phyloP scores from a whole-genome alignment of 352 stramenopile genomes.

The Pythium chondricola region DNA sequence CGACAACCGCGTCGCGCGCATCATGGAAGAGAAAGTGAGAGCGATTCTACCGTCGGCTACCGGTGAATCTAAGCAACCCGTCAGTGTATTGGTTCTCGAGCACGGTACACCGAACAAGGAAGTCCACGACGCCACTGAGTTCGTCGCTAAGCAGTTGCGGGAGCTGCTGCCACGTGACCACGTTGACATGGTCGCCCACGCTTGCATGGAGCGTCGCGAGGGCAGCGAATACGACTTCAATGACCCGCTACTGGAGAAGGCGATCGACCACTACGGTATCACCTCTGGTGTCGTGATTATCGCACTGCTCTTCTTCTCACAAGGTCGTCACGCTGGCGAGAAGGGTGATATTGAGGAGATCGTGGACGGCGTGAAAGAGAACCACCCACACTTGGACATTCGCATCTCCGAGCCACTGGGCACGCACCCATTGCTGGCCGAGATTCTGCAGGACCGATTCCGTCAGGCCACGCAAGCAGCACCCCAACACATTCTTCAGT shows the following conservation, averaged over 20 bases:
- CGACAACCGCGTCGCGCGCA: constrained; percentile 57
- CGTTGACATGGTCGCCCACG: constrained; percentile 43
- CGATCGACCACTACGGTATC: constrained; percentile 59
- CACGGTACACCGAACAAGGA: constrained; percentile 64
- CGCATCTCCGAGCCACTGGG: constrained; percentile 58
- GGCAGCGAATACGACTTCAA: constrained; percentile 74
- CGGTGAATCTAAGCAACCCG: constrained; percentile 11
- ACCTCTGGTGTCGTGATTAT: constrained; percentile 55
- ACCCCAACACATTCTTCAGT: constrained; percentile 7
- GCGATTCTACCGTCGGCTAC: constrained; percentile 23
- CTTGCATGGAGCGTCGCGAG: constrained; percentile 76
- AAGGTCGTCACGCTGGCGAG: constrained; percentile 62
- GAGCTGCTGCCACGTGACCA: constrained; percentile 19
- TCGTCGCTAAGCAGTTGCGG: constrained; percentile 52
- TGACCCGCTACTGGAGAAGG: constrained; percentile 62
- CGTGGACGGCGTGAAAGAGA: constrained; percentile 31
- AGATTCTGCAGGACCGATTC: constrained; percentile 68
- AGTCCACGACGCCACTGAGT: constrained; percentile 59
- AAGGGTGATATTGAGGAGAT: constrained; percentile 80
- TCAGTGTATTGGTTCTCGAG: constrained; percentile 70
- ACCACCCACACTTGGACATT: constrained; percentile 42
- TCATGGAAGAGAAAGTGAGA: constrained; percentile 47
- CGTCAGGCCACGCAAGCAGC: constrained; percentile 16
- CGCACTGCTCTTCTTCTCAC: constrained; percentile 72
- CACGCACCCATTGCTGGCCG: constrained; percentile 50